These are phyloP conservation scores for Gamsiella multidivaricata DNA, from an alignment of 192 early-diverging fungal species.

Conservation along the genomic window DNA sequence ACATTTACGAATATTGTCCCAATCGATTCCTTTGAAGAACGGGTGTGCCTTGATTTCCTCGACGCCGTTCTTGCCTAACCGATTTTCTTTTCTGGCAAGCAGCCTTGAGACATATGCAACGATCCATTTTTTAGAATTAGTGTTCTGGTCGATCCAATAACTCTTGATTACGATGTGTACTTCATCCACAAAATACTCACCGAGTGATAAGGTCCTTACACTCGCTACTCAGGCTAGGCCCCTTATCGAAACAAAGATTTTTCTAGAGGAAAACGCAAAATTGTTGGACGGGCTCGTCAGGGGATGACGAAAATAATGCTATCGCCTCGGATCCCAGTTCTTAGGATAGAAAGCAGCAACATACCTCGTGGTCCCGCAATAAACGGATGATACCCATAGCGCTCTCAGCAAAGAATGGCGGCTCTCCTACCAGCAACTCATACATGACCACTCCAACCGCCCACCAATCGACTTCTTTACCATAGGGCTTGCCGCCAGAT, in stretches of 20 bases:
- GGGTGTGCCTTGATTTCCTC: conserved; percentile 74
- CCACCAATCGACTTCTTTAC: conserved; percentile 90
- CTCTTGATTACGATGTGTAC: no score
- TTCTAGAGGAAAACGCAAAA: conserved; percentile 61
- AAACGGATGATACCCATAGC: conserved; percentile 86
- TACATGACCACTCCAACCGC: conserved; percentile 86
- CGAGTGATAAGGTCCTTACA: conserved; percentile 68
- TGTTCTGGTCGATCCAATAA: no score
- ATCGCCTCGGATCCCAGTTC: no score
- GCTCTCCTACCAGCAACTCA: conserved; percentile 86
- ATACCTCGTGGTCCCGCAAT: conserved; percentile 85
- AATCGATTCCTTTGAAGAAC: conserved; percentile 76
- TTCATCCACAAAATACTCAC: no score
- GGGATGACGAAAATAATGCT: neutral
- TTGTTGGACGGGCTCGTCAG: no score
- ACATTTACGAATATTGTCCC: conserved; percentile 64
- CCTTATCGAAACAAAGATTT: conserved; percentile 74
- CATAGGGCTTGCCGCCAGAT: conserved; percentile 77
- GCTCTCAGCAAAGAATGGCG: conserved; percentile 91
- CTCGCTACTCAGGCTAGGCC: conserved; percentile 21
- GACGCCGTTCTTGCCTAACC: conserved; percentile 72
- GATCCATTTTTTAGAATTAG: no score
- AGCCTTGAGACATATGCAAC: conserved; percentile 59
- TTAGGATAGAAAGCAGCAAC: conserved; percentile 3
- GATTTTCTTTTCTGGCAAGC: conserved; percentile 74